phyloP scores from a whole-genome alignment of 768 basidiomycete genomes.

The Terana coerulea region DNA sequence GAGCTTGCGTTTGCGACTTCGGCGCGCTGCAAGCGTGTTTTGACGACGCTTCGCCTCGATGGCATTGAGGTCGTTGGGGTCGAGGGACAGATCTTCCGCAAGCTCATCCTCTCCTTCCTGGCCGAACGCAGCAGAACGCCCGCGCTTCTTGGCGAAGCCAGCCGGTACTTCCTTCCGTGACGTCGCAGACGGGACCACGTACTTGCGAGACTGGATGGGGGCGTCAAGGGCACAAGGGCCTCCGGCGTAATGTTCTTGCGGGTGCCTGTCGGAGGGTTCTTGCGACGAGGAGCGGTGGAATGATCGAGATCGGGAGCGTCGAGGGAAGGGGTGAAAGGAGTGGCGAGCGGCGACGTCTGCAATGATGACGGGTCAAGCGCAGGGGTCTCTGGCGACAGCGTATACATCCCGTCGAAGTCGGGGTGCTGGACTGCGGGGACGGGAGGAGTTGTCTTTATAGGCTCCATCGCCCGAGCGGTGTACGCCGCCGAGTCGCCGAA shows the following conservation, averaged over 20 bases:
- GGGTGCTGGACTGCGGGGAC: conserved; percentile 16
- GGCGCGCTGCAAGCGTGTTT: conserved; percentile 84
- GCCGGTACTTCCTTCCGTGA: conserved; percentile 78
- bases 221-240: conserved; percentile 67
- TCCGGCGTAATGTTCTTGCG: conserved; percentile 67
- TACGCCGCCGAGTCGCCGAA: conserved; percentile 22
- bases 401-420: conserved; percentile 37
- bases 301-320: conserved; percentile 8
- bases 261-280: conserved; percentile 53
- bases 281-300: conserved; percentile 29
- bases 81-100: conserved; percentile 35
- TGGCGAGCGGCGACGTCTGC: conserved; percentile 30
- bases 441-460: conserved; percentile 21
- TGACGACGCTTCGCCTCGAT: conserved; percentile 76
- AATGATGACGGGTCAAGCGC: conserved; percentile 38
- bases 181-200: conserved; percentile 66
- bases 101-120: conserved; percentile 49
- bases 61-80: conserved; percentile 55
- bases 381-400: conserved; percentile 51
- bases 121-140: conserved; percentile 42
- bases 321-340: conserved; percentile 14
- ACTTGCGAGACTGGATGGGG: conserved; percentile 77
- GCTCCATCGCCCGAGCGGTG: conserved; percentile 5
- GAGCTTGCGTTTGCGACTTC: conserved; percentile 71
- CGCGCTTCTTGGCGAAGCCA: conserved; percentile 64